A percentile compares a stretch with the other conserved stretches of the same genome.
These are phyloP conservation scores for Saccharomycopsis malanga DNA, from an alignment of 805 yeast genomes.

Conservation along the genomic window DNA sequence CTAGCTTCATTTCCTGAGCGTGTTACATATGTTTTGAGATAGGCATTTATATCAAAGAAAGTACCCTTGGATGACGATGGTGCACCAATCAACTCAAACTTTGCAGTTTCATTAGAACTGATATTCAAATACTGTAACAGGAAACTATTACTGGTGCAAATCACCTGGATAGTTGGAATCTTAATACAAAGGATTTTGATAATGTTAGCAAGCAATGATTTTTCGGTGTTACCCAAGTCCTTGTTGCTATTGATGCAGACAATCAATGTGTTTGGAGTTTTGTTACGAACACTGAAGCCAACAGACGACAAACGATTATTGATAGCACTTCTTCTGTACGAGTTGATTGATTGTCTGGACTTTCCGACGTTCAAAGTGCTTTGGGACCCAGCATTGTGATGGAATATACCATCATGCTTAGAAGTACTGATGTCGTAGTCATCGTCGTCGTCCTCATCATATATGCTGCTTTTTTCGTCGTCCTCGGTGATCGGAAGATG, in stretches of 20 bases:
- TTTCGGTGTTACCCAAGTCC: background rate
- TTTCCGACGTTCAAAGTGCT: slow-evolving; percentile 3
- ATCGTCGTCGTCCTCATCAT: background rate
- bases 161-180: slow-evolving; percentile 10
- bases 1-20: no score
- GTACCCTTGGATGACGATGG: background rate
- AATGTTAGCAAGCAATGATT: slow-evolving; percentile 10
- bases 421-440: background rate
- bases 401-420: slow-evolving; percentile 1
- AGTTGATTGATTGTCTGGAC: slow-evolving; percentile 6
- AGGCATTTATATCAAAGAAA: background rate
- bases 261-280: slow-evolving; percentile 9
- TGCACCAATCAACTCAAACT: background rate
- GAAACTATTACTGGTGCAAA: slow-evolving; percentile 7
- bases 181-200: slow-evolving; percentile 13
- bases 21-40: background rate
- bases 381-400: slow-evolving; percentile 9
- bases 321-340: no score
- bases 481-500: background rate
- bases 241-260: slow-evolving; percentile 6
- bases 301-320: no score
- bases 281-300: background rate
- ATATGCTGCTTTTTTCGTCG: background rate
- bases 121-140: background rate
- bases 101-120: background rate